Conservation (phyloP, 306 rosid species). For the Pachyrhizus erosus region DNA sequence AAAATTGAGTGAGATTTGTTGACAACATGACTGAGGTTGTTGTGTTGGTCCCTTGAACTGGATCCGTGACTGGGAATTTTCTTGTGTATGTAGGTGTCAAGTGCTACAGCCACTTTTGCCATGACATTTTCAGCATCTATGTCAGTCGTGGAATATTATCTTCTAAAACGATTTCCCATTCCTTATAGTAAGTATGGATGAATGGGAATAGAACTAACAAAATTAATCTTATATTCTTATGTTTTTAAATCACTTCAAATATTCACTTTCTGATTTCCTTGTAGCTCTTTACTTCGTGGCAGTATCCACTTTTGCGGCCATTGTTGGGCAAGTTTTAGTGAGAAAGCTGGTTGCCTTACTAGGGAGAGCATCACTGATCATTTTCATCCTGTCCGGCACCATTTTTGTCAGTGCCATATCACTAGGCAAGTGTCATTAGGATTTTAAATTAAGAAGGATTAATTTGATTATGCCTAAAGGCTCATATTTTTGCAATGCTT, state of each 20-base stretch:
- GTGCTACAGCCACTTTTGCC: conserved; percentile 76
- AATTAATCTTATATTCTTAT: neutral
- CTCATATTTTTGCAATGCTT: neutral
- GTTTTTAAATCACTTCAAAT: neutral
- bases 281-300: conserved; percentile 68
- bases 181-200: conserved; percentile 55
- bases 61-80: neutral
- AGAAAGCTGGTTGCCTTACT: conserved; percentile 52
- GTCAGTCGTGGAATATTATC: conserved; percentile 76
- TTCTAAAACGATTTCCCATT: conserved; percentile 73
- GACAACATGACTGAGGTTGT: too few species aligned
- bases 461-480: neutral
- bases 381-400: conserved; percentile 67
- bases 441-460: neutral
- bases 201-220: neutral
- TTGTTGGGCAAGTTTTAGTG: conserved; percentile 66
- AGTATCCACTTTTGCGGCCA: conserved; percentile 63
- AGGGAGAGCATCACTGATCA: conserved; percentile 68
- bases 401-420: conserved; percentile 64
- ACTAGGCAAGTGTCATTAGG: conserved; percentile 37
- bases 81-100: conserved; percentile 54
- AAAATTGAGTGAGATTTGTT: too few species aligned
- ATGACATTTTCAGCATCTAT: conserved; percentile 78
- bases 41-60: neutral
- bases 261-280: conserved; percentile 5